phyloP scores from a whole-genome alignment of 129 eudicot genomes.

The Centaurea solstitialis region DNA sequence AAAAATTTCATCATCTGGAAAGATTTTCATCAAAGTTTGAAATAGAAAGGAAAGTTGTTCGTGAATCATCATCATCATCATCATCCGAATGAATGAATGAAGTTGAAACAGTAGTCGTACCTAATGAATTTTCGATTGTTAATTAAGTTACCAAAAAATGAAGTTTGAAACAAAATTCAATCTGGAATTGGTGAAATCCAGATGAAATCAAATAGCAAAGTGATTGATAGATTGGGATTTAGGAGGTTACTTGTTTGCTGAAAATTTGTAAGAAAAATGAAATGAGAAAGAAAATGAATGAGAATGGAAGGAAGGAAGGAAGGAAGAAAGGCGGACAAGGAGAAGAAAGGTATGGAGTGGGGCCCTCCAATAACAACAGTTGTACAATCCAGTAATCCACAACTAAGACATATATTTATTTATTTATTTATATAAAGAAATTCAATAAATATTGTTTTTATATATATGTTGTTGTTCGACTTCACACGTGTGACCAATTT shows the following conservation, averaged over 20 bases:
- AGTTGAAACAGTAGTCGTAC: neutral
- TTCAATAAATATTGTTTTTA: too few relatives aligned
- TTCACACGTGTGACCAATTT: too few relatives aligned
- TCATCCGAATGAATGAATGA: neutral
- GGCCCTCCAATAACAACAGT: neutral
- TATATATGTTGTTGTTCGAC: neutral
- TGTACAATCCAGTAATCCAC: neutral
- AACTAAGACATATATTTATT: too few relatives aligned
- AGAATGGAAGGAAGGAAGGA: too few relatives aligned
- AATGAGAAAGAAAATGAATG: neutral
- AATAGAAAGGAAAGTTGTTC: neutral
- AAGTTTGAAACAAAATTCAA: neutral
- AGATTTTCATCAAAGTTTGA: neutral
- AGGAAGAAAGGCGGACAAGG: constrained; percentile 4
- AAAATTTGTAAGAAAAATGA: neutral
- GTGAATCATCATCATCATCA: too few relatives aligned
- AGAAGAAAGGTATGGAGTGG: neutral
- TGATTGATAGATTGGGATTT: neutral
- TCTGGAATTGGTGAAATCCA: neutral
- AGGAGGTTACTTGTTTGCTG: neutral
- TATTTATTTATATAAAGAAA: too few relatives aligned
- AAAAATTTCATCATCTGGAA: neutral
- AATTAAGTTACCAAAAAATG: neutral
- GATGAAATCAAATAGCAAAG: neutral
- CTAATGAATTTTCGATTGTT: neutral